Conservation (phyloP, 495 filamentous ascomycete species). For the Penicillium cosmopolitanum region DNA sequence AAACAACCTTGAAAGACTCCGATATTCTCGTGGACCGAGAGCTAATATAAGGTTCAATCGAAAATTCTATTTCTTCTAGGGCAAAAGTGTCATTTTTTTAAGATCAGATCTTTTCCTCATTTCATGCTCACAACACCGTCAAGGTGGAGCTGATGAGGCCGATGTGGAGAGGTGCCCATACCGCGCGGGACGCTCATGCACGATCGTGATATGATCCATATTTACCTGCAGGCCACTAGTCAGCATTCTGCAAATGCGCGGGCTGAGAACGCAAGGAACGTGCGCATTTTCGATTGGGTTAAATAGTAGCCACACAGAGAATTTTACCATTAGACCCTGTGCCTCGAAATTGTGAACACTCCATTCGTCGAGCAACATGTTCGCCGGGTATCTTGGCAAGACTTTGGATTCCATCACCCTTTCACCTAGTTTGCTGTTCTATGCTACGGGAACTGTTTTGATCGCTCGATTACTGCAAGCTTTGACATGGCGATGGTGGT, state of each 20-base stretch:
- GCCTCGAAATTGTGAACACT: background rate
- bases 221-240: background rate
- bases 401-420: background rate
- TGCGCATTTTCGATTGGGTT: background rate
- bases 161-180: background rate
- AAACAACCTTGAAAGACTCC: too few relatives aligned
- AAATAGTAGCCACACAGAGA: background rate
- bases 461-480: background rate
- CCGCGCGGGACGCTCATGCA: background rate
- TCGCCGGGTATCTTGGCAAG: background rate
- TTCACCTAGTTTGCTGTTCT: background rate
- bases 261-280: background rate
- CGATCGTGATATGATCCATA: background rate
- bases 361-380: conserved; percentile 1
- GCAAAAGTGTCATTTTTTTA: too few relatives aligned
- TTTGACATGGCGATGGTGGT: background rate
- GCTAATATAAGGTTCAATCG: too few relatives aligned
- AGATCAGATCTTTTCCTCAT: background rate
- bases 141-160: background rate
- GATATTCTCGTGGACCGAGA: too few relatives aligned
- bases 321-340: background rate
- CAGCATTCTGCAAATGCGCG: background rate
- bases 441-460: background rate
- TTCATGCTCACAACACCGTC: background rate
- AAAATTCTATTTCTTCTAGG: too few relatives aligned